Evolutionary conservation across 164 flowering plant species (phyloP).

Genomic region (grape (Vitis vinifera)): DNA sequence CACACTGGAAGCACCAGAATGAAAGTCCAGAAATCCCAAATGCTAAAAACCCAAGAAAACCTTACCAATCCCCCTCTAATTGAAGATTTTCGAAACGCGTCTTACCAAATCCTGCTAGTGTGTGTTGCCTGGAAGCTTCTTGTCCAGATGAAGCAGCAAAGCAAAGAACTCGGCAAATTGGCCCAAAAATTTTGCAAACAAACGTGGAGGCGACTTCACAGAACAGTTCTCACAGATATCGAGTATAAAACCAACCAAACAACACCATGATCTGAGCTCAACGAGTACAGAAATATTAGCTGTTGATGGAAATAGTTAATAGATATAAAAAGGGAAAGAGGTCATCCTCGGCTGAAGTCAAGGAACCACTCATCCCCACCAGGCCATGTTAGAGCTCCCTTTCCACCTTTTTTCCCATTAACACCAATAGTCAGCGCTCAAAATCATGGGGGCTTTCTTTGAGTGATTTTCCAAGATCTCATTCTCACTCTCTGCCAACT

Average conservation of each 20-base stretch:
- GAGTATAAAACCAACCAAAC: too few species aligned
- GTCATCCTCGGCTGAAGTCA: too few species aligned
- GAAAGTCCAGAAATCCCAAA: background rate
- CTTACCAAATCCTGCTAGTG: too few species aligned
- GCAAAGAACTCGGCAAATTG: background rate
- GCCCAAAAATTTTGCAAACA: conserved; percentile 3
- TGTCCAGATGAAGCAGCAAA: background rate
- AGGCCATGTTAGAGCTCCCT: too few species aligned
- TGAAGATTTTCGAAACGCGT: background rate
- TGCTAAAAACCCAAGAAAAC: background rate
- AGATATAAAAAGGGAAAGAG: background rate
- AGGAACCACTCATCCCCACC: too few species aligned
- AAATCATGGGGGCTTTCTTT: too few species aligned
- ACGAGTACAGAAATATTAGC: too few species aligned
- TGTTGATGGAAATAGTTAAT: background rate
- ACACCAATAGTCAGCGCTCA: conserved; percentile 3
- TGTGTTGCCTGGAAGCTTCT: background rate
- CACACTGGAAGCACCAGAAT: conserved; percentile 12
- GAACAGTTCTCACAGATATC: background rate
- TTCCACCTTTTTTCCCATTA: too few species aligned
- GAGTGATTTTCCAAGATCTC: background rate
- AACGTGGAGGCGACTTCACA: conserved; percentile 26
- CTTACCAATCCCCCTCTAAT: background rate
- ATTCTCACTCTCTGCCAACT: background rate
- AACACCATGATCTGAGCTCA: too few species aligned